A percentile compares a stretch with the other conserved stretches of the same genome.
Conservation (phyloP, 805 yeast genomes). For the Lipomyces lipofer region DNA sequence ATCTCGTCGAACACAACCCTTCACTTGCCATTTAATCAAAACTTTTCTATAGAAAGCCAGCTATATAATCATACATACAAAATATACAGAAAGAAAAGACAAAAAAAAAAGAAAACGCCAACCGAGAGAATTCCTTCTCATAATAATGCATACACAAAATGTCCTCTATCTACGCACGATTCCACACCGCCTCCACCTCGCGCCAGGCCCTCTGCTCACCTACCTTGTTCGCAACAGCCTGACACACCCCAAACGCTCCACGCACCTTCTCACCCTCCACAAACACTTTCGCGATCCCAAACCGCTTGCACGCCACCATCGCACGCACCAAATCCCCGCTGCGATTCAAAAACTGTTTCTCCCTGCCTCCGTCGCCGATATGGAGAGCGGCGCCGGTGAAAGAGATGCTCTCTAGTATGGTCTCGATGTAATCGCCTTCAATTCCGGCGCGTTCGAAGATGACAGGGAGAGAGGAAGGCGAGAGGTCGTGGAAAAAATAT, state of each 20-base stretch:
- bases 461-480: conserved; percentile 1
- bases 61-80: too few relatives aligned
- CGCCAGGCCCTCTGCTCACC: conserved; percentile 3
- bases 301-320: conserved; percentile 14
- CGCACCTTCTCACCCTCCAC: background rate
- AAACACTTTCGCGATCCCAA: conserved; percentile 22
- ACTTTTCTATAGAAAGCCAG: too few relatives aligned
- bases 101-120: too few relatives aligned
- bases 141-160: too few relatives aligned
- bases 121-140: too few relatives aligned
- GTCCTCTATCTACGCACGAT: background rate
- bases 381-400: background rate
- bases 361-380: background rate
- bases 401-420: conserved; percentile 12
- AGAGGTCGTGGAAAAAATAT: conserved; percentile 8
- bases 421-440: conserved; percentile 21
- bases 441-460: conserved; percentile 26
- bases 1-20: too few relatives aligned
- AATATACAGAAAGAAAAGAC: too few relatives aligned
- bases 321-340: background rate
- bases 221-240: background rate
- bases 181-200: background rate
- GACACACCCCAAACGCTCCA: conserved; percentile 5
- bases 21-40: too few relatives aligned
- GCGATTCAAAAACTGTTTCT: background rate